phyloP scores from a whole-genome alignment of 768 basidiomycete genomes.

The Trametes cingulata region DNA sequence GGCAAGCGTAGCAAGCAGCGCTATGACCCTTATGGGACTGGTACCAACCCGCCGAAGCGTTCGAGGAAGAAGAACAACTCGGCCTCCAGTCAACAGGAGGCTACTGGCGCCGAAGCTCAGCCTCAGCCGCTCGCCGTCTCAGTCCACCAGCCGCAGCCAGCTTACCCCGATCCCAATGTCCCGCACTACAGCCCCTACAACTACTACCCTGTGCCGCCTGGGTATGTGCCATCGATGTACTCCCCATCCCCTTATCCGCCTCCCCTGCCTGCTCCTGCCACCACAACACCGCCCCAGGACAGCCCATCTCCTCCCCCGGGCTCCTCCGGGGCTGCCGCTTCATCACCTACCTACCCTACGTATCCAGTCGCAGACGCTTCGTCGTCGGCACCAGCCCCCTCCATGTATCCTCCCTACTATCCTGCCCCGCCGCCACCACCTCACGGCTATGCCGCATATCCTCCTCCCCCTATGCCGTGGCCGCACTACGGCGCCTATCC shows the following conservation, averaged over 20 bases:
- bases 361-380: slow-evolving; percentile 2
- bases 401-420: slow-evolving; percentile 23
- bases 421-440: slow-evolving; percentile 12
- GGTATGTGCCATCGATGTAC: slow-evolving; percentile 17
- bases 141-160: slow-evolving; percentile 18
- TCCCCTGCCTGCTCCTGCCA: slow-evolving; percentile 6
- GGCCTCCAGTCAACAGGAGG: slow-evolving; percentile 21
- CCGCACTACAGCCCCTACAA: slow-evolving; percentile 22
- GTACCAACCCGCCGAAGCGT: slow-evolving; percentile 23
- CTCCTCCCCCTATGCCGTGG: slow-evolving; percentile 17
- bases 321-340: background rate
- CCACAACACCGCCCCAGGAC: slow-evolving; percentile 18
- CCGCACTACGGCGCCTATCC: slow-evolving; percentile 18
- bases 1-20: slow-evolving; percentile 33
- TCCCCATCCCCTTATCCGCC: slow-evolving; percentile 20
- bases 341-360: slow-evolving; percentile 3
- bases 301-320: slow-evolving; percentile 10
- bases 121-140: slow-evolving; percentile 10
- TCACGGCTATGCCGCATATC: slow-evolving; percentile 15
- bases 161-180: slow-evolving; percentile 14
- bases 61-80: slow-evolving; percentile 28
- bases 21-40: slow-evolving; percentile 33
- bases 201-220: slow-evolving; percentile 21
- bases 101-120: slow-evolving; percentile 19
- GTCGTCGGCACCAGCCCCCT: background rate